Conservation (phyloP, 805 yeast species). For the Priceomyces medius region DNA sequence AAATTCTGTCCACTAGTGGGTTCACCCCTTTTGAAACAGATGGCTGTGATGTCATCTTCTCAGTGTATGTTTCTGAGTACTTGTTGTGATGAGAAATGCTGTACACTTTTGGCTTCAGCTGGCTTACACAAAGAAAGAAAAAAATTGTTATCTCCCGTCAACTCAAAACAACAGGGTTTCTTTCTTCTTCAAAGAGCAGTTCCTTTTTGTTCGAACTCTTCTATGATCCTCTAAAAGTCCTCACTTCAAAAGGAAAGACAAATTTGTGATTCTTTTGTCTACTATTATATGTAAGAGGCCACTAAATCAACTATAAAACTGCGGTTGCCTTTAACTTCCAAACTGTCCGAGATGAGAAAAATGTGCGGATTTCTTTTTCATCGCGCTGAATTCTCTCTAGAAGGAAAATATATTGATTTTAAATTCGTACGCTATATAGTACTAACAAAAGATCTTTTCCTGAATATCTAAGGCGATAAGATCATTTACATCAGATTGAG, state of each 20-base stretch:
- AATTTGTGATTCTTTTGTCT: background rate
- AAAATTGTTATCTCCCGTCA: background rate
- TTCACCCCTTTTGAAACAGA: slow-evolving; percentile 30
- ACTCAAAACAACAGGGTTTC: background rate
- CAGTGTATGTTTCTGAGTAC: background rate
- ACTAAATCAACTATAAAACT: background rate
- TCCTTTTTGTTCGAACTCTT: background rate
- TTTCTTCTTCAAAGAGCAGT: background rate
- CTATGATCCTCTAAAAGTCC: background rate
- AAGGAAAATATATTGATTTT: background rate
- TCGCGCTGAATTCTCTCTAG: background rate
- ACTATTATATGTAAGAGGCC: background rate
- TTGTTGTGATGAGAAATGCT: background rate
- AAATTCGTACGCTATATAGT: background rate
- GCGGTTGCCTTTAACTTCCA: background rate
- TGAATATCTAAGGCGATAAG: slow-evolving; percentile 21
- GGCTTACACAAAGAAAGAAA: slow-evolving; percentile 1
- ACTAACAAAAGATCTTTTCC: slow-evolving; percentile 15
- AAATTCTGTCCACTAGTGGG: slow-evolving; percentile 63
- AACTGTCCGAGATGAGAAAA: slow-evolving; percentile 5
- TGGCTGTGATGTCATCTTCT: slow-evolving; percentile 9
- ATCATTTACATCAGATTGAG: slow-evolving; percentile 18
- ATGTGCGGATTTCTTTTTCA: slow-evolving; percentile 5
- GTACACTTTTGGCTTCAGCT: too few species aligned
- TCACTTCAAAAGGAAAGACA: background rate